A percentile compares a stretch with the other conserved stretches of the same genome.
Evolutionary conservation across 2,329 filamentous ascomycete genomes (phyloP).

Genomic region (Aspergillus eucalypticola): DNA sequence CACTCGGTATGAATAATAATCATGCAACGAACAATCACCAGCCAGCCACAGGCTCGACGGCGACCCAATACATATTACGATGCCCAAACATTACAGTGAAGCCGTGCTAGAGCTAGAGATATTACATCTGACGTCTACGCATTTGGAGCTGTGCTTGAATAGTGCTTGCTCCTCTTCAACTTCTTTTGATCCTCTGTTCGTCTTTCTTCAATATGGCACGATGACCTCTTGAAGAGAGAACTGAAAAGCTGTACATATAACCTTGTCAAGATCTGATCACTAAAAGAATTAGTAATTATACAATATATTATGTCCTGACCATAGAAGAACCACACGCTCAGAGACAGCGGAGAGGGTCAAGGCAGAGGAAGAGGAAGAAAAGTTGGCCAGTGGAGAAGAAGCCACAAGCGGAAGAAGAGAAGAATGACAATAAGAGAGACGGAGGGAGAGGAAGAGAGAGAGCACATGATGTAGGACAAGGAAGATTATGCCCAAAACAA

Average conservation of each 20-base stretch:
- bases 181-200: not conserved
- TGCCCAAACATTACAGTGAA: too few relatives aligned
- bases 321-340: slow-evolving; percentile 15
- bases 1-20: too few relatives aligned
- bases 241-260: slow-evolving; percentile 11
- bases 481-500: slow-evolving; percentile 1
- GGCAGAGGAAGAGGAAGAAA: too few relatives aligned
- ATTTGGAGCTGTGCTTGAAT: too few relatives aligned
- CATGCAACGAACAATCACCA: too few relatives aligned
- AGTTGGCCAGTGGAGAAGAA: not conserved
- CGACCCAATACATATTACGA: too few relatives aligned
- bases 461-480: not conserved
- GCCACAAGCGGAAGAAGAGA: not conserved
- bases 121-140: too few relatives aligned
- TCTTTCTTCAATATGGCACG: not conserved
- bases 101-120: too few relatives aligned
- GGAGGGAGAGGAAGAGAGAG: not conserved
- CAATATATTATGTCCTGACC: slow-evolving; percentile 13
- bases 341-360: not conserved
- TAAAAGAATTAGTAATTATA: slow-evolving; percentile 9
- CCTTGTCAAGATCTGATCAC: slow-evolving; percentile 3
- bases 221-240: not conserved
- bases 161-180: not conserved
- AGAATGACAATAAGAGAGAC: not conserved
- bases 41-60: too few relatives aligned